These are phyloP conservation scores for Pseudogymnoascus sp. DNA, from an alignment of 2,329 filamentous ascomycete species.

Conservation along the genomic window DNA sequence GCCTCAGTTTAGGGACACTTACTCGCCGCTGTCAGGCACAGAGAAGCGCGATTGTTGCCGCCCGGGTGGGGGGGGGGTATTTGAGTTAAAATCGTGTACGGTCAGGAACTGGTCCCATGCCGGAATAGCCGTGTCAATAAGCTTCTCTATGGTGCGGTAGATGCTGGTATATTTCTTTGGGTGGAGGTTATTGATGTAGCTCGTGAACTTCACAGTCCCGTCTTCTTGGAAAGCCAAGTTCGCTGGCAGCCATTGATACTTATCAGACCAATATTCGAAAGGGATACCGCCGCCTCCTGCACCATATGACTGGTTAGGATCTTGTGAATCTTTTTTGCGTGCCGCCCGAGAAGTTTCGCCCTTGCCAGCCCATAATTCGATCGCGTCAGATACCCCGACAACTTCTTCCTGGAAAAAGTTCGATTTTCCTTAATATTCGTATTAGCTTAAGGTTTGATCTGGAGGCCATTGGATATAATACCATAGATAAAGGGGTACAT, in stretches of 20 bases:
- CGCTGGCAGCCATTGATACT: slow-evolving; percentile 38
- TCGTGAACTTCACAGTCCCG: slow-evolving; percentile 24
- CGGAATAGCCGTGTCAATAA: slow-evolving; percentile 28
- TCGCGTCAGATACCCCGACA: slow-evolving; percentile 18
- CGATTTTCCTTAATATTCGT: slow-evolving; percentile 1
- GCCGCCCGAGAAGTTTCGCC: slow-evolving; percentile 16
- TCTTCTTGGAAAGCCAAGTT: slow-evolving; percentile 28
- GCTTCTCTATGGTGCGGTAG: slow-evolving; percentile 31
- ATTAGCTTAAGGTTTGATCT: background rate
- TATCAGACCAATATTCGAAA: slow-evolving; percentile 23
- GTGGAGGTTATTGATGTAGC: slow-evolving; percentile 40
- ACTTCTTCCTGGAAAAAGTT: slow-evolving; percentile 13
- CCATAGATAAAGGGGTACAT: slow-evolving; percentile 53
- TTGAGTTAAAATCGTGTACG: background rate
- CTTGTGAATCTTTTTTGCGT: background rate
- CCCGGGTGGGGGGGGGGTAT: background rate
- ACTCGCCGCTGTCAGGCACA: background rate
- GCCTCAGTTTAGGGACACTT: background rate
- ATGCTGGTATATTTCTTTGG: slow-evolving; percentile 28
- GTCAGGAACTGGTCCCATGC: slow-evolving; percentile 28
- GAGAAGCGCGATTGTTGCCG: slow-evolving; percentile 1
- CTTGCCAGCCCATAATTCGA: slow-evolving; percentile 24
- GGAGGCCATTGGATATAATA: background rate
- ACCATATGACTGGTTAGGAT: background rate
- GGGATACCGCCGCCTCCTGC: background rate